Base-by-base conservation (phyloP, 768 basidiomycete genomes). In the Daedaleopsis nitida region DNA sequence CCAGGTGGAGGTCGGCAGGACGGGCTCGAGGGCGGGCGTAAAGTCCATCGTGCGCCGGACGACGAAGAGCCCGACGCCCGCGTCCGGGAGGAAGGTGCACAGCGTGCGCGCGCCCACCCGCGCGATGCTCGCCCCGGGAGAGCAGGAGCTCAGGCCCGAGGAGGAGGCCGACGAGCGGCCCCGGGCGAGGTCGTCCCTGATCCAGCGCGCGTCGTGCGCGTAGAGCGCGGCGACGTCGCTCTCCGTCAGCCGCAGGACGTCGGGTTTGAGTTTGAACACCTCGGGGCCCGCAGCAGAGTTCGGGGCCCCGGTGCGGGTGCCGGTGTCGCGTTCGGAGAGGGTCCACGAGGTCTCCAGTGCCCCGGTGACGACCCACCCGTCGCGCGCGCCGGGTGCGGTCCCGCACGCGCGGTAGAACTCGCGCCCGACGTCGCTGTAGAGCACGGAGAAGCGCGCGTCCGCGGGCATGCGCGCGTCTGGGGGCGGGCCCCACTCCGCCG, bases 351-450 rank as follows among this genome's bases (percentile, higher is more conserved):
- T 82, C 21, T 76, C 78, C 1, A 69, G 39, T 12, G 76, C 69
- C 7, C 69, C 72, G 34, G 70, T 68, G 10, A 75, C 68, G 17
- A 76, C 68, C 85, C 85, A 86, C 3, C 85, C 84, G 16, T 72
- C 70, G 7, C 55, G 59, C 3, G 60, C 37, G 13, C 68, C 65
- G 9, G 57, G 62, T 8, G 65, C 69, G 1, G 78, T 77, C 0
- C 82, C 83, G 52, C 78, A 75, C 14, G 61, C 57, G 32, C 59
- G 64, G 70, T 86, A 86, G 68, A 84, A 83, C 0, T 70, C 59
- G 7, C 60, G 56, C 16, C 84, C 84, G 37, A 86, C 70, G 57
- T 85, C 84, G 63, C 81, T 85, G 72, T 81, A 86, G 19, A 86
- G 74, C 14, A 75, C 70, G 4, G 83, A 85, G 65, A 85, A 81